These are phyloP conservation scores for Ogataea dorogensis DNA, from an alignment of 805 yeast genomes.

Conservation along the genomic window DNA sequence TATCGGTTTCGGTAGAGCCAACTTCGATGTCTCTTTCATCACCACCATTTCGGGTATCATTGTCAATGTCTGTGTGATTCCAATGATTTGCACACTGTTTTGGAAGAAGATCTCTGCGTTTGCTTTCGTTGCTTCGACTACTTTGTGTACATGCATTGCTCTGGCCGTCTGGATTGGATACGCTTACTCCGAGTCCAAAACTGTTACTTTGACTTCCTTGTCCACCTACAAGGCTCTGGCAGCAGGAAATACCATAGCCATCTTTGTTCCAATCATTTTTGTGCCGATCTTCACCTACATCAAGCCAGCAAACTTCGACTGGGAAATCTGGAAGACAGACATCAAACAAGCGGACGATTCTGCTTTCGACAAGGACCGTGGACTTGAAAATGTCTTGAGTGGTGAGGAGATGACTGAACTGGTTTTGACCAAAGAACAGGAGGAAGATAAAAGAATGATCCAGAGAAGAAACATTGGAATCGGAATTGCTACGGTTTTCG, in stretches of 20 bases:
- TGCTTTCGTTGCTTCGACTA: slow-evolving; percentile 46
- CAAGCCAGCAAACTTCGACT: slow-evolving; percentile 49
- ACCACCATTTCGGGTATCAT: slow-evolving; percentile 52
- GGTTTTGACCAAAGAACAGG: slow-evolving; percentile 24
- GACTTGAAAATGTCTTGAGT: slow-evolving; percentile 29
- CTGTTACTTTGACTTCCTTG: slow-evolving; percentile 33
- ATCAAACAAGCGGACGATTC: slow-evolving; percentile 44
- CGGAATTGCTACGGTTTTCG: slow-evolving; percentile 27
- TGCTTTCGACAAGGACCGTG: slow-evolving; percentile 33
- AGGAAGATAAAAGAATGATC: slow-evolving; percentile 25
- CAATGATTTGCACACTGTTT: slow-evolving; percentile 47
- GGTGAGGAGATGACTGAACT: slow-evolving; percentile 32
- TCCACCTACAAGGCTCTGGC: slow-evolving; percentile 53
- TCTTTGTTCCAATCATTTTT: slow-evolving; percentile 46
- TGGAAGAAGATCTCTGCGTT: slow-evolving; percentile 43
- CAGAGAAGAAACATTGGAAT: slow-evolving; percentile 31
- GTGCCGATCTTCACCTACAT: slow-evolving; percentile 44
- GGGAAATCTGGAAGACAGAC: slow-evolving; percentile 43
- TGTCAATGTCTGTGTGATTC: slow-evolving; percentile 55
- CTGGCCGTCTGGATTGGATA: slow-evolving; percentile 42
- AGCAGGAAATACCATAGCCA: slow-evolving; percentile 57
- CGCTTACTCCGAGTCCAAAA: slow-evolving; percentile 31
- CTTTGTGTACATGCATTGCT: slow-evolving; percentile 44
- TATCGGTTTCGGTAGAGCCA: slow-evolving; percentile 50
- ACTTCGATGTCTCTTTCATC: slow-evolving; percentile 51